These are phyloP conservation scores for Salix koriyanagi DNA, from an alignment of 345 rosid species.

Conservation along the genomic window DNA sequence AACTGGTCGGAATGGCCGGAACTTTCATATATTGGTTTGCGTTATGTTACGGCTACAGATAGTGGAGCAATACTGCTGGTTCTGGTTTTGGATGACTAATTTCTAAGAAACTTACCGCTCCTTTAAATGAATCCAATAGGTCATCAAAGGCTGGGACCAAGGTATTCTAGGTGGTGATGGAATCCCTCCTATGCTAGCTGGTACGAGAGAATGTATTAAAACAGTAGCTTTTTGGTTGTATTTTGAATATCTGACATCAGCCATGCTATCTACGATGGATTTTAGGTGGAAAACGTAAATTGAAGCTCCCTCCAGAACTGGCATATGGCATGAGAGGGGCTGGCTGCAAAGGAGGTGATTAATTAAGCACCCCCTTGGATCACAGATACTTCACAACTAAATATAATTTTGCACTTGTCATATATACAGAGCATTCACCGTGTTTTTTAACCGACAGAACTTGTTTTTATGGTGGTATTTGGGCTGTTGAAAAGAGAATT, in stretches of 20 bases:
- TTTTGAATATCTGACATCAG: neutral
- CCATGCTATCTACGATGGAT: neutral
- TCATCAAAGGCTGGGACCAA: slow-evolving; percentile 87
- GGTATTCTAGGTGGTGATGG: slow-evolving; percentile 86
- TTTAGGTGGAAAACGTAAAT: slow-evolving; percentile 64
- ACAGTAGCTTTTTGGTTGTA: neutral
- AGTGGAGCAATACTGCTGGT: too few species aligned
- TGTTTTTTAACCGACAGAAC: neutral
- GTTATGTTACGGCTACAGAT: neutral
- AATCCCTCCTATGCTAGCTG: slow-evolving; percentile 85
- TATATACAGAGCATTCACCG: neutral
- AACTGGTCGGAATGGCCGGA: neutral
- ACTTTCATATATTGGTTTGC: neutral
- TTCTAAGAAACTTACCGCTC: neutral
- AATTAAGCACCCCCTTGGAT: too few species aligned
- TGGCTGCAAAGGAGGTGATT: slow-evolving; percentile 86
- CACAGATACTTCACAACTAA: too few species aligned
- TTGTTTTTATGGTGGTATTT: neutral
- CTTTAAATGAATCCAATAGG: slow-evolving; percentile 34
- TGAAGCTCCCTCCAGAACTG: slow-evolving; percentile 73
- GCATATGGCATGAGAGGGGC: slow-evolving; percentile 92
- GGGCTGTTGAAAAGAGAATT: neutral
- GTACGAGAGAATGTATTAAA: slow-evolving; percentile 25
- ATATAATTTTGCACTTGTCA: neutral
- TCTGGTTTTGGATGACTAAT: neutral